Percentiles rank a stretch among this genome's conserved stretches.
phyloP scores from a whole-genome alignment of 192 early-diverging fungal genomes.

The Chytriomyces sp. region DNA sequence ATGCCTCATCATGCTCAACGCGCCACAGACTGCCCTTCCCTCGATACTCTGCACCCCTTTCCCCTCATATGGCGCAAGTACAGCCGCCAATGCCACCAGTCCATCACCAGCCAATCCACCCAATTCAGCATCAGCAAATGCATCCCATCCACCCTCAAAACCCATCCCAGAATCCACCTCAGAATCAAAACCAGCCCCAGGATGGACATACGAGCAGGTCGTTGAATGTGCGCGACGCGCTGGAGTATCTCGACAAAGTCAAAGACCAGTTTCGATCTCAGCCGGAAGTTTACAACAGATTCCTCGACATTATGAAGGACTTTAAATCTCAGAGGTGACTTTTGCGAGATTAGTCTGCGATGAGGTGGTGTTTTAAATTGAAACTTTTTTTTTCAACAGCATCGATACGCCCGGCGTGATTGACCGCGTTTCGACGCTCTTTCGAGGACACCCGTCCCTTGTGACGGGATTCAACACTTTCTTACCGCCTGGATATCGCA shows the following conservation, averaged over 20 bases:
- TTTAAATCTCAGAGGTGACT: constrained; percentile 94
- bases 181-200: constrained; percentile 10
- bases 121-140: neutral
- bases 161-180: neutral
- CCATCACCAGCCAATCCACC: neutral
- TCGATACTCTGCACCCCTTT: too few relatives aligned
- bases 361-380: too few relatives aligned
- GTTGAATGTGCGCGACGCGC: constrained; percentile 91
- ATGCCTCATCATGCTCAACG: too few relatives aligned
- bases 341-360: too few relatives aligned
- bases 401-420: constrained; percentile 99
- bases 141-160: neutral
- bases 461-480: constrained; percentile 99
- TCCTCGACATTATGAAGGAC: constrained; percentile 99
- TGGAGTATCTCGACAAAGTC: constrained; percentile 96
- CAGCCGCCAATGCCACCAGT: too few relatives aligned
- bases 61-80: too few relatives aligned
- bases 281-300: constrained; percentile 96
- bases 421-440: constrained; percentile 93
- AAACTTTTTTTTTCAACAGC: too few relatives aligned
- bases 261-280: constrained; percentile 90
- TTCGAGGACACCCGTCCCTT: constrained; percentile 84
- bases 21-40: too few relatives aligned
- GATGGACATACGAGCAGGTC: constrained; percentile 31
- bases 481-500: constrained; percentile 95